Evolutionary conservation across 2,329 filamentous ascomycete genomes (phyloP).

Genomic region (Neoarthrinium moseri): DNA sequence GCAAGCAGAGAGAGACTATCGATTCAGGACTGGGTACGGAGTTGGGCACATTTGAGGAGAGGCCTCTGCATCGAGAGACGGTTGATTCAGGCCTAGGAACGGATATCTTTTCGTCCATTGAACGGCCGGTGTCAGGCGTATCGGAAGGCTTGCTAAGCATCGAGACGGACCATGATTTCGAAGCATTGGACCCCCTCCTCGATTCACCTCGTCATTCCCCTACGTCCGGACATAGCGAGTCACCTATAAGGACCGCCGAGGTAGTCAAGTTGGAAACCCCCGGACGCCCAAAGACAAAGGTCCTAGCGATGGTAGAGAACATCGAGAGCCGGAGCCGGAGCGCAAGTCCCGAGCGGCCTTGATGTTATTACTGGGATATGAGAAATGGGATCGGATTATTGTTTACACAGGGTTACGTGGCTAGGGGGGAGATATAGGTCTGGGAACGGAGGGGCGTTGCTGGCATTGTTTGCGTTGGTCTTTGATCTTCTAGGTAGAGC

Average conservation of each 20-base stretch:
- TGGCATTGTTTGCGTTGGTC: no score
- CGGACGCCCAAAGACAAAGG: slow-evolving; percentile 41
- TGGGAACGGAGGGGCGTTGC: no score
- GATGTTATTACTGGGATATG: no score
- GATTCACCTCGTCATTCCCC: slow-evolving; percentile 25
- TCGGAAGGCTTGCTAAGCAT: slow-evolving; percentile 1
- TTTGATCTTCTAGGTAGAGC: no score
- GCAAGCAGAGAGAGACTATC: slow-evolving; percentile 9
- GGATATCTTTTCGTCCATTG: slow-evolving; percentile 17
- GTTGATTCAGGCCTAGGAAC: slow-evolving; percentile 9
- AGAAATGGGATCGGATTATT: no score
- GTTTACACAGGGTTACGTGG: no score
- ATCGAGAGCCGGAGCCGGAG: slow-evolving; percentile 48
- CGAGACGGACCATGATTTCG: not conserved
- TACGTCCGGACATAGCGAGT: slow-evolving; percentile 32
- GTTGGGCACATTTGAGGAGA: slow-evolving; percentile 19
- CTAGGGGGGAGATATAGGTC: no score
- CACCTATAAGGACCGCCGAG: slow-evolving; percentile 37
- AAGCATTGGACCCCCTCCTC: not conserved
- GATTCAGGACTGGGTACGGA: slow-evolving; percentile 11
- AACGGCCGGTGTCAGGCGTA: not conserved
- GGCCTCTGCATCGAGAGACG: slow-evolving; percentile 6
- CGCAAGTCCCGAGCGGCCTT: slow-evolving; percentile 32
- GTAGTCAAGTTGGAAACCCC: slow-evolving; percentile 35
- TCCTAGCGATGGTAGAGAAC: slow-evolving; percentile 55